Conservation (phyloP, 1,284 basidiomycete species). For the Volvariella volvacea region DNA sequence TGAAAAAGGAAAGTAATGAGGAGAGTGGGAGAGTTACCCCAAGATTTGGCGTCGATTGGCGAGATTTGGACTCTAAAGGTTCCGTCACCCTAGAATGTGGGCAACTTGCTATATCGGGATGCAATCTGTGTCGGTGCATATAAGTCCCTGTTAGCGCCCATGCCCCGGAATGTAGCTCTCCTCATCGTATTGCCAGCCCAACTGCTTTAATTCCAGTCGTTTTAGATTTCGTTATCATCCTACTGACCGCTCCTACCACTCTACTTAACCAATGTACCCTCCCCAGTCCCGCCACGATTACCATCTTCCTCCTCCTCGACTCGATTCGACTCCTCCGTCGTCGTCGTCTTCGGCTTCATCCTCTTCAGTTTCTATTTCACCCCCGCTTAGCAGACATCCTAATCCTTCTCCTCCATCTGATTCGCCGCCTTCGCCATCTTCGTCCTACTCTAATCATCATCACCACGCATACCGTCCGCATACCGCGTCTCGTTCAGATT, state of each 20-base stretch:
- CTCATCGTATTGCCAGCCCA: not conserved
- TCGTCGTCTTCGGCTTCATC: slow-evolving; percentile 15
- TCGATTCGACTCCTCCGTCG: slow-evolving; percentile 17
- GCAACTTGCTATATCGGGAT: not conserved
- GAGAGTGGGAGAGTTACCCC: not conserved
- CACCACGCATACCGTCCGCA: not conserved
- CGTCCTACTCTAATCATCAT: no score
- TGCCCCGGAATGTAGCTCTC: not conserved
- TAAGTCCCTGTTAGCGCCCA: not conserved
- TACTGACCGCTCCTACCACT: no score
- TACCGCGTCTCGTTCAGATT: slow-evolving; percentile 16
- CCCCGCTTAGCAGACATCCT: not conserved
- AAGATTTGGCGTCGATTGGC: not conserved
- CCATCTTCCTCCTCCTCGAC: slow-evolving; percentile 7
- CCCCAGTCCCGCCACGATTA: not conserved
- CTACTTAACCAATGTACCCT: no score
- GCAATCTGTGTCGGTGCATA: not conserved
- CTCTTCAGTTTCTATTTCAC: slow-evolving; percentile 7
- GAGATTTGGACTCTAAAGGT: not conserved
- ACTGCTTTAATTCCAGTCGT: no score
- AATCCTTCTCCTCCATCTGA: not conserved
- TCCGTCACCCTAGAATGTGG: not conserved
- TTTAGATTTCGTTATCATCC: no score
- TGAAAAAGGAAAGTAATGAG: no score
- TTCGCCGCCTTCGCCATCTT: no score